Percentiles rank a stretch among this genome's conserved stretches.
These are phyloP conservation scores for Diaporthe destruens DNA, from an alignment of 2,329 filamentous ascomycete species.

Conservation along the genomic window DNA sequence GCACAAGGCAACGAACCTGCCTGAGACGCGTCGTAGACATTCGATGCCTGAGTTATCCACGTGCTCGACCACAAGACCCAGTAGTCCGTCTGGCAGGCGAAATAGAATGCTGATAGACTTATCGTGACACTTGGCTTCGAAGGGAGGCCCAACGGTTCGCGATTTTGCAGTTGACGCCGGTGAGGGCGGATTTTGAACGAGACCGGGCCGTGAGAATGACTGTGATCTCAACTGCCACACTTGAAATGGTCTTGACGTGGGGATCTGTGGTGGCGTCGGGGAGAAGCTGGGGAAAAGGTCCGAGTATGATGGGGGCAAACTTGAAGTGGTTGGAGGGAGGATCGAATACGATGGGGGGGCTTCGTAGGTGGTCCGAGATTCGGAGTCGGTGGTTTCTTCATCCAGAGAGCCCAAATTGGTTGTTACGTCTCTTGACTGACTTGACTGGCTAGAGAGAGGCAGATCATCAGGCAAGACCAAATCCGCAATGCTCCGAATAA, in stretches of 20 bases:
- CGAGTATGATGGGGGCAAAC: not conserved
- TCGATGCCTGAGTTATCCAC: constrained; percentile 28
- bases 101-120: not conserved
- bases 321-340: no score
- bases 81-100: constrained; percentile 14
- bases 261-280: not conserved
- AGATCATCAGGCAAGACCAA: not conserved
- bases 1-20: not conserved
- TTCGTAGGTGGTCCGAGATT: not conserved
- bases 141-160: not conserved
- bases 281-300: not conserved
- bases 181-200: not conserved
- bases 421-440: not conserved
- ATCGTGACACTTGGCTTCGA: constrained; percentile 20
- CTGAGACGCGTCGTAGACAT: constrained; percentile 27
- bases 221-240: not conserved
- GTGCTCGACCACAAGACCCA: constrained; percentile 5
- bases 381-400: not conserved
- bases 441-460: not conserved
- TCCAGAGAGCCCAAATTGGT: not conserved
- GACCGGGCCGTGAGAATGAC: not conserved
- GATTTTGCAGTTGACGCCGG: not conserved
- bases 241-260: not conserved
- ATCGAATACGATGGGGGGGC: not conserved
- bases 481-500: not conserved